These are phyloP conservation scores for Boletales sp. DNA, from an alignment of 768 basidiomycete species.

Conservation along the genomic window DNA sequence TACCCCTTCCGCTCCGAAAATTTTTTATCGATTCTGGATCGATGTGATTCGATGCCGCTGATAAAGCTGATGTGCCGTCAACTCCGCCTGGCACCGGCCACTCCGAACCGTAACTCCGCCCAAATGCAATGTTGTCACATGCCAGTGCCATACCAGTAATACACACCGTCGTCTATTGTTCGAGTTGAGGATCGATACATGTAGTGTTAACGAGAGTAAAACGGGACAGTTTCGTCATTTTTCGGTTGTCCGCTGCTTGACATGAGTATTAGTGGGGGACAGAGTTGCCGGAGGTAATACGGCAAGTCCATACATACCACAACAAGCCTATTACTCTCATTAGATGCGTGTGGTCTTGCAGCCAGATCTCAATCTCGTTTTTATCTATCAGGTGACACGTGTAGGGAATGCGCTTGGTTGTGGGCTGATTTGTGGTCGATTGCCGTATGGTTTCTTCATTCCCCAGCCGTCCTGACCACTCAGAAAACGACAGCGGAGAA, in stretches of 20 bases:
- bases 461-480: constrained; percentile 77
- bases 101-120: constrained; percentile 14
- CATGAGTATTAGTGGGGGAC: background rate
- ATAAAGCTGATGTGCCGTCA: constrained; percentile 44
- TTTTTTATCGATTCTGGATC: constrained; percentile 65
- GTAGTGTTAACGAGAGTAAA: too few species aligned
- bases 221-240: too few species aligned
- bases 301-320: constrained; percentile 11
- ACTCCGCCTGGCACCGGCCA: constrained; percentile 37
- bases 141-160: too few species aligned
- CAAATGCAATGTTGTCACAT: background rate
- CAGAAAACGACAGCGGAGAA: constrained; percentile 79
- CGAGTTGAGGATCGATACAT: too few species aligned
- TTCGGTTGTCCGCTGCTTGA: too few species aligned
- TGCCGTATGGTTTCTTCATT: constrained; percentile 30
- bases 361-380: constrained; percentile 11
- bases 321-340: background rate
- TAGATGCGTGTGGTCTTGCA: constrained; percentile 3
- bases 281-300: constrained; percentile 5
- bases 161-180: too few species aligned
- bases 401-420: constrained; percentile 33
- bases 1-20: constrained; percentile 49
- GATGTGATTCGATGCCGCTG: constrained; percentile 48
- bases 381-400: constrained; percentile 19
- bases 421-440: constrained; percentile 18